These are phyloP conservation scores for Quillaja saponaria DNA, from an alignment of 306 rosid species.

Conservation along the genomic window DNA sequence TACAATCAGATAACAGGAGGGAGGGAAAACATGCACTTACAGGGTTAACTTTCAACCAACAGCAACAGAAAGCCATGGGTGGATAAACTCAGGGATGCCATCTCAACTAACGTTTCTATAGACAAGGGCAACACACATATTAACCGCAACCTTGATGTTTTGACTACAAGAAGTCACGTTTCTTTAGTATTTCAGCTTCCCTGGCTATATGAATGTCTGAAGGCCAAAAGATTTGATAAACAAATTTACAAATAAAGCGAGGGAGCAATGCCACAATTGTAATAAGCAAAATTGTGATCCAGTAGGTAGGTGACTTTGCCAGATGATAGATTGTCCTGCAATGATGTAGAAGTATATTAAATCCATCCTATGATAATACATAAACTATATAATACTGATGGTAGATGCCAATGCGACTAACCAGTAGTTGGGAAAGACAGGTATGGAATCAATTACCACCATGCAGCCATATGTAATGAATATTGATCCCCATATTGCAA, in stretches of 20 bases:
- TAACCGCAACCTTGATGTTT: slow-evolving; percentile 58
- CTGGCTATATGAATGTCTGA: slow-evolving; percentile 92
- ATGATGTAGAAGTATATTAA: slow-evolving; percentile 33
- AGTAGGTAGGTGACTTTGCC: slow-evolving; percentile 69
- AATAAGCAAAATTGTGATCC: slow-evolving; percentile 80
- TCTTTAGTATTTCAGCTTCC: slow-evolving; percentile 60
- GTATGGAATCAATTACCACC: slow-evolving; percentile 85
- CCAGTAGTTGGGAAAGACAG: slow-evolving; percentile 87
- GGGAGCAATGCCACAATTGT: slow-evolving; percentile 79
- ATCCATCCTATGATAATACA: slow-evolving; percentile 13
- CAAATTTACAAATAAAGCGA: slow-evolving; percentile 72
- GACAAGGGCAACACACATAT: slow-evolving; percentile 29
- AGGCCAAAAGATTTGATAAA: slow-evolving; percentile 74
- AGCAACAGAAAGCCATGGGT: slow-evolving; percentile 42
- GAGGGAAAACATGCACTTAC: slow-evolving; percentile 40
- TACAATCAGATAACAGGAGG: background rate
- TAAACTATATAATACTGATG: slow-evolving; percentile 16
- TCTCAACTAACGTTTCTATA: slow-evolving; percentile 36
- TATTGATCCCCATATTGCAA: slow-evolving; percentile 93
- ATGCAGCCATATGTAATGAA: slow-evolving; percentile 81
- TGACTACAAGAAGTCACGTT: slow-evolving; percentile 32
- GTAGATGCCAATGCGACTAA: slow-evolving; percentile 41
- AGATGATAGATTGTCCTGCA: slow-evolving; percentile 80
- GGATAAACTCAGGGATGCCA: slow-evolving; percentile 55
- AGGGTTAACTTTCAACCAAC: slow-evolving; percentile 38